These are phyloP conservation scores for Calonectria pteridis DNA, from an alignment of 2,329 filamentous ascomycete genomes.

Conservation along the genomic window DNA sequence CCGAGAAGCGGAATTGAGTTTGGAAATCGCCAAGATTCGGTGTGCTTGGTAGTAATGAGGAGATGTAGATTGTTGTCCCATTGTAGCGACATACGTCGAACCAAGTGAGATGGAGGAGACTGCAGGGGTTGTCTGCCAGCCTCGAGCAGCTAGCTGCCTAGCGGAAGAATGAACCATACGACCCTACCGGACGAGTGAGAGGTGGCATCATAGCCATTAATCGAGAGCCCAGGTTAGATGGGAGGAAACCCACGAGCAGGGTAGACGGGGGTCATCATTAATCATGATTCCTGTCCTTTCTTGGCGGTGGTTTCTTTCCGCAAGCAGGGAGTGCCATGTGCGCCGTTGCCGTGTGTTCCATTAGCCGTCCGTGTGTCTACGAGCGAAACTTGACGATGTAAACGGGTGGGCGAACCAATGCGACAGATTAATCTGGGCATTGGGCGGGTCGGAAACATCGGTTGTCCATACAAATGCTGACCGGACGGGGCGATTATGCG, in stretches of 20 bases:
- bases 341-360: neutral
- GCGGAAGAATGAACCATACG: neutral
- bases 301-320: neutral
- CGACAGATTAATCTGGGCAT: slow-evolving; percentile 3
- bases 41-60: neutral
- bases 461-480: neutral
- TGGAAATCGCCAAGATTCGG: slow-evolving; percentile 1
- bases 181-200: neutral
- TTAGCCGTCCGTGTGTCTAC: neutral
- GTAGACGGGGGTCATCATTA: neutral
- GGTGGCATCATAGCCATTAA: neutral
- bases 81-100: slow-evolving; percentile 19
- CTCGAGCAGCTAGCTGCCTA: neutral
- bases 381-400: neutral
- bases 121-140: slow-evolving; percentile 11
- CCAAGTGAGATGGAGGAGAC: slow-evolving; percentile 11
- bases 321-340: neutral
- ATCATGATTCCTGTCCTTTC: neutral
- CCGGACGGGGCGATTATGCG: neutral
- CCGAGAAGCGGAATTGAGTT: slow-evolving; percentile 1
- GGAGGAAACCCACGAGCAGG: neutral
- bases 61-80: slow-evolving; percentile 5
- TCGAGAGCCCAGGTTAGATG: neutral
- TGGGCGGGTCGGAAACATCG: neutral
- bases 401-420: neutral